phyloP scores from a whole-genome alignment of 306 rosid genomes.

The Quercus gilva region DNA sequence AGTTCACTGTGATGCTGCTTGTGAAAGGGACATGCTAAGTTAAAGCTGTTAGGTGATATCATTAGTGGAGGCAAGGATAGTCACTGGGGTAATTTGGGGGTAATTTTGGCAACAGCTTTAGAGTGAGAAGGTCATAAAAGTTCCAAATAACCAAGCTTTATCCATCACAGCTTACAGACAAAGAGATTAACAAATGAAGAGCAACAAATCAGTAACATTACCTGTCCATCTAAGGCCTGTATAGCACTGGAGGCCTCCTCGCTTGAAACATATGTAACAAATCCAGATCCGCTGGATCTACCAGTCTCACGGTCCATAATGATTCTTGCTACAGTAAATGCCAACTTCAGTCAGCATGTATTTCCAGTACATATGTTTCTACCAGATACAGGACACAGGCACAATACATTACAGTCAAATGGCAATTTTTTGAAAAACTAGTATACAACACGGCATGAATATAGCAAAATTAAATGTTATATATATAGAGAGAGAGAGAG shows the following conservation, averaged over 20 bases:
- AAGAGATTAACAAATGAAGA: background rate
- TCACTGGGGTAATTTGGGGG: too few relatives aligned
- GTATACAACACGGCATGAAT: too few relatives aligned
- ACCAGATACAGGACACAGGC: background rate
- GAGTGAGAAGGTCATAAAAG: background rate
- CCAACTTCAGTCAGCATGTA: background rate
- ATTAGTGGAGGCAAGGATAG: background rate
- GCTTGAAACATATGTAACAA: slow-evolving; percentile 54
- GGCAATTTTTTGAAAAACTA: too few relatives aligned
- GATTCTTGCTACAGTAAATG: slow-evolving; percentile 55
- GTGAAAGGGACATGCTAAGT: background rate
- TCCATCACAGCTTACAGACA: background rate
- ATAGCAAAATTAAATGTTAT: too few relatives aligned
- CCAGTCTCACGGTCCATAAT: slow-evolving; percentile 77
- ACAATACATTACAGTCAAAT: too few relatives aligned
- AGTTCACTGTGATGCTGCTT: background rate
- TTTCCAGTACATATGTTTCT: background rate
- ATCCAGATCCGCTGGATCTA: slow-evolving; percentile 89
- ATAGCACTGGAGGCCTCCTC: slow-evolving; percentile 91
- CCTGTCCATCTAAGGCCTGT: slow-evolving; percentile 89
- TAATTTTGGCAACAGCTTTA: background rate
- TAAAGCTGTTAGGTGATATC: background rate
- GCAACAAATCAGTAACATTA: slow-evolving; percentile 15
- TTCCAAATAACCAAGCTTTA: background rate
- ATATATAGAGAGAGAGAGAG: too few relatives aligned